A percentile compares a stretch with the other conserved stretches of the same genome.
Conservation (phyloP, 2,329 filamentous ascomycete species). For the Penicillium sp. region DNA sequence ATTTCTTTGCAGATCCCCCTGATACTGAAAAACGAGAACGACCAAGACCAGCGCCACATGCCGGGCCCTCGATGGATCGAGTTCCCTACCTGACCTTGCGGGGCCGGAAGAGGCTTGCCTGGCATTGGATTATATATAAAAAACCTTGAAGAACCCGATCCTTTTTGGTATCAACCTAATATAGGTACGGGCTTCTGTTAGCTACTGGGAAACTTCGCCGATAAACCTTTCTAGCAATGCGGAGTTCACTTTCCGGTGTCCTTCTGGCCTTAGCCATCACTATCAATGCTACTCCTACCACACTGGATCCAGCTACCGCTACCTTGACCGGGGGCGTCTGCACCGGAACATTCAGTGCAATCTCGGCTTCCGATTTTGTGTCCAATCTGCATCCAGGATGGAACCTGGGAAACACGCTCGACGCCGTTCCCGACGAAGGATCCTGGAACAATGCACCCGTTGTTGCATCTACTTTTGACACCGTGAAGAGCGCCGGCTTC, state of each 20-base stretch:
- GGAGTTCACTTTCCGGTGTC: constrained; percentile 6
- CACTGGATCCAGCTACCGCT: neutral
- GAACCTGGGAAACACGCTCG: constrained; percentile 60
- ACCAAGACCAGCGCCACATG: neutral
- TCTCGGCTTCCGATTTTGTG: constrained; percentile 49
- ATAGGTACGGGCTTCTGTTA: too few species aligned
- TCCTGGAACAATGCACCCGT: constrained; percentile 58
- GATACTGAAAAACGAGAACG: neutral
- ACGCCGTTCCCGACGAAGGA: constrained; percentile 54
- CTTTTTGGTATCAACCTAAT: too few species aligned
- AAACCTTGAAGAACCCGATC: neutral
- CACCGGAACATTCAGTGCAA: constrained; percentile 43
- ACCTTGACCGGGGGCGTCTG: constrained; percentile 29
- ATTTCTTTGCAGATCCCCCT: neutral
- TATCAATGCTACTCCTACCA: constrained; percentile 9
- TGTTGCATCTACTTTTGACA: constrained; percentile 48
- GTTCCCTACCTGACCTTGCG: too few species aligned
- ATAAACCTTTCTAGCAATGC: constrained; percentile 11
- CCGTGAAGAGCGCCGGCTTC: constrained; percentile 54
- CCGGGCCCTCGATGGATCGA: neutral
- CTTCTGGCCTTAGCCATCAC: constrained; percentile 9
- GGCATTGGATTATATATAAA: constrained; percentile 4
- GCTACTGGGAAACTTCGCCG: too few species aligned
- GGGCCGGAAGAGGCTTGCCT: too few species aligned
- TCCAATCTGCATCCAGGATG: constrained; percentile 54